These are phyloP conservation scores for Saccharum officinarum DNA, from an alignment of 176 grass and related monocot genomes.

Conservation along the genomic window DNA sequence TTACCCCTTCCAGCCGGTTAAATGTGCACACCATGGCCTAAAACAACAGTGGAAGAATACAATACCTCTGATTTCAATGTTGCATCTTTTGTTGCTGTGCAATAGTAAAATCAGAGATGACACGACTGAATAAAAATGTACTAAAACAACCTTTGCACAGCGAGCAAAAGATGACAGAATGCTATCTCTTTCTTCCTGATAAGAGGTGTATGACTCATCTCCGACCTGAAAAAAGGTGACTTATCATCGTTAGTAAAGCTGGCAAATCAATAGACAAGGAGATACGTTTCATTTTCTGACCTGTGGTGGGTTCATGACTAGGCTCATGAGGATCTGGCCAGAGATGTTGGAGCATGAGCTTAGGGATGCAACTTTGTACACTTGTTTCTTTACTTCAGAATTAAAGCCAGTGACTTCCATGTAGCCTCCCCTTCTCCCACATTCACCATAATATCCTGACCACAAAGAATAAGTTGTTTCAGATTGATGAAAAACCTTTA, in stretches of 20 bases:
- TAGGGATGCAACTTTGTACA: conserved; percentile 71
- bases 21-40: conserved; percentile 71
- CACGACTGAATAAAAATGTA: conserved; percentile 1
- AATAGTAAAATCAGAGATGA: neutral
- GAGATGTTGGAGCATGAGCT: conserved; percentile 64
- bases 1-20: conserved; percentile 68
- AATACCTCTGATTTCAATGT: neutral
- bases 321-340: conserved; percentile 60
- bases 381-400: conserved; percentile 51
- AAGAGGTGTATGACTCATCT: conserved; percentile 77
- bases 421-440: conserved; percentile 72
- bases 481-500: neutral
- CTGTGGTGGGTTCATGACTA: conserved; percentile 73
- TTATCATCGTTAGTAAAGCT: conserved; percentile 7
- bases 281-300: conserved; percentile 25
- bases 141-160: conserved; percentile 50
- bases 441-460: conserved; percentile 71
- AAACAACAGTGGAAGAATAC: neutral
- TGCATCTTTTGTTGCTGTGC: neutral
- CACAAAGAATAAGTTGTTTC: neutral
- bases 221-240: conserved; percentile 53
- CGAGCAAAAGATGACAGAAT: conserved; percentile 68
- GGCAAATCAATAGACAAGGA: neutral
- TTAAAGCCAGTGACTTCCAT: conserved; percentile 69
- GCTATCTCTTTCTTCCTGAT: conserved; percentile 45